phyloP scores from a whole-genome alignment of 1,284 basidiomycete species.

The Tremellales sp. region DNA sequence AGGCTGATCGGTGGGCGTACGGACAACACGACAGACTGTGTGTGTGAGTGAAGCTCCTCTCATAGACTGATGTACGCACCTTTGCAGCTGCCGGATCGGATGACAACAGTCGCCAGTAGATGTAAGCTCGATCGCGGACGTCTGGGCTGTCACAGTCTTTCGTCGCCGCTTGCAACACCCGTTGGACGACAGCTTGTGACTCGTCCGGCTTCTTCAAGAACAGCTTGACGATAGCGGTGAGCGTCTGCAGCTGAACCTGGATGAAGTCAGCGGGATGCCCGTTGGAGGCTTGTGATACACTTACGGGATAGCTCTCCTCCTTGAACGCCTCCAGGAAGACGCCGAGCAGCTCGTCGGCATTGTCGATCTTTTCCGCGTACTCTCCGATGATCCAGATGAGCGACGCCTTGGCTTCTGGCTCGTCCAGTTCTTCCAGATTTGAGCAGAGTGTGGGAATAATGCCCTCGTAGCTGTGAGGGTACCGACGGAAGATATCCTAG shows the following conservation, averaged over 20 bases:
- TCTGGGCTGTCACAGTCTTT: slow-evolving; percentile 98
- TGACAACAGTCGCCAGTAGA: slow-evolving; percentile 91
- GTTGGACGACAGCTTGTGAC: slow-evolving; percentile 86
- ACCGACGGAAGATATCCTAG: slow-evolving; percentile 88
- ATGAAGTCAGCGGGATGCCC: neutral
- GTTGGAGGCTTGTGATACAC: slow-evolving; percentile 21
- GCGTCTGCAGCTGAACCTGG: slow-evolving; percentile 89
- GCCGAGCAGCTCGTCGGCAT: slow-evolving; percentile 90
- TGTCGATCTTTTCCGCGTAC: slow-evolving; percentile 93
- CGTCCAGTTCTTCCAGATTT: slow-evolving; percentile 86
- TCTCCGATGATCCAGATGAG: slow-evolving; percentile 99
- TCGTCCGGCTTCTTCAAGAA: slow-evolving; percentile 93
- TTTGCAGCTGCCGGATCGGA: slow-evolving; percentile 92
- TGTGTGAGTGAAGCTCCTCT: slow-evolving; percentile 5
- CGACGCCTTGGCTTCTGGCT: slow-evolving; percentile 92
- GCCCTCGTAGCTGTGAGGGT: slow-evolving; percentile 93
- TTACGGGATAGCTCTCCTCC: slow-evolving; percentile 76
- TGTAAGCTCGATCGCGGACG: slow-evolving; percentile 88
- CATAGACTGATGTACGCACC: slow-evolving; percentile 51
- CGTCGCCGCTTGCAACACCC: slow-evolving; percentile 93
- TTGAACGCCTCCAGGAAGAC: slow-evolving; percentile 87
- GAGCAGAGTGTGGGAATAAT: slow-evolving; percentile 90
- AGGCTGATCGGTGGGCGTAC: slow-evolving; percentile 89
- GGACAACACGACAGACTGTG: slow-evolving; percentile 82
- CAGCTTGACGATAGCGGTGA: slow-evolving; percentile 94